Evolutionary conservation across 192 early-diverging fungal genomes (phyloP).

Genomic region (Fimicolochytrium jonesii): DNA sequence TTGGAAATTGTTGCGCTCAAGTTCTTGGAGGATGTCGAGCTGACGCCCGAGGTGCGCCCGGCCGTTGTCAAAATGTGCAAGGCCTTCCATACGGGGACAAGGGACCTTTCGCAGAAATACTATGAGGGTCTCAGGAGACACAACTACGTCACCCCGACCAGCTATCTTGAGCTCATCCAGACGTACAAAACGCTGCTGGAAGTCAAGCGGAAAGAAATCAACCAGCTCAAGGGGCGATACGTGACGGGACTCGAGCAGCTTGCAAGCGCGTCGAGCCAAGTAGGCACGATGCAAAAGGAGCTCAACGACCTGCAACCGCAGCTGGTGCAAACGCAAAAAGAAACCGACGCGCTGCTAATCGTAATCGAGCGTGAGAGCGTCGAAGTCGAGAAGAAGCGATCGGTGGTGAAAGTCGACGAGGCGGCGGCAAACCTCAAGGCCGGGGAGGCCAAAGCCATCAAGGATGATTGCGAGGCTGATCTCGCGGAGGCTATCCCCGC

Average conservation of each 20-base stretch:
- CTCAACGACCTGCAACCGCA: conserved; percentile 52
- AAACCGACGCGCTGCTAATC: conserved; percentile 54
- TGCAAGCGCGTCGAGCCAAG: conserved; percentile 48
- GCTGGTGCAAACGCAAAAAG: conserved; percentile 50
- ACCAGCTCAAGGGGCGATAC: conserved; percentile 45
- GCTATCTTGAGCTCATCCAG: conserved; percentile 57
- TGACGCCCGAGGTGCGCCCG: conserved; percentile 35
- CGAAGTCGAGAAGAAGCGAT: conserved; percentile 55
- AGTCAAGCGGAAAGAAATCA: conserved; percentile 48
- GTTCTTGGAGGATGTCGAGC: conserved; percentile 57
- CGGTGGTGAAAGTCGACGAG: conserved; percentile 53
- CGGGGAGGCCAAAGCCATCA: conserved; percentile 55
- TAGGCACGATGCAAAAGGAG: conserved; percentile 55
- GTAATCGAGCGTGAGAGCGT: conserved; percentile 50
- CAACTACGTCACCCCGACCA: conserved; percentile 58
- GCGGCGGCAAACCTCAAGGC: conserved; percentile 57
- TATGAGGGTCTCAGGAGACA: conserved; percentile 46
- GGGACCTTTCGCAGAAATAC: conserved; percentile 45
- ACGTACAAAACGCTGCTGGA: conserved; percentile 53
- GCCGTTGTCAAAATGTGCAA: conserved; percentile 55
- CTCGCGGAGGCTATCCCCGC: conserved; percentile 57
- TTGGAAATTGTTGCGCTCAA: conserved; percentile 52
- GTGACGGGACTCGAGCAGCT: conserved; percentile 55
- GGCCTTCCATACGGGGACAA: conserved; percentile 47
- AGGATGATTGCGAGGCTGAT: conserved; percentile 60